Conservation (phyloP, 2,329 filamentous ascomycete genomes). For the Trichoderma atrobrunneum region DNA sequence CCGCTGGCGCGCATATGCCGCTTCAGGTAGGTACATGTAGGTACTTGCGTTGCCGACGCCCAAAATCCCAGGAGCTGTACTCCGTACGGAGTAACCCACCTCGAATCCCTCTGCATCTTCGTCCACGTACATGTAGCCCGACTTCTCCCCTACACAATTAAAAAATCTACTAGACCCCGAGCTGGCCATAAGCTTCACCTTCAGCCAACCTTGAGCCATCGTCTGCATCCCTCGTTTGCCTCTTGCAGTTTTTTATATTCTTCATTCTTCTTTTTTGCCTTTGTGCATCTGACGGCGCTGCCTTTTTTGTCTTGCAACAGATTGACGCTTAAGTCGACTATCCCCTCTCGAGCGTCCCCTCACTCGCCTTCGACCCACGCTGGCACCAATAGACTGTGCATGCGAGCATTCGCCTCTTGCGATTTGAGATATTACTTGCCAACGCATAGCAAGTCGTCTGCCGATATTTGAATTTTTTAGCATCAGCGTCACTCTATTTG, state of each 20-base stretch:
- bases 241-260: neutral
- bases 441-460: slow-evolving; percentile 10
- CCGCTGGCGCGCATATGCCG: slow-evolving; percentile 11
- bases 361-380: slow-evolving; percentile 18
- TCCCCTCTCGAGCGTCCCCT: slow-evolving; percentile 16
- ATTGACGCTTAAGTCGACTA: neutral
- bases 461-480: neutral
- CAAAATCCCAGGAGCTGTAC: neutral
- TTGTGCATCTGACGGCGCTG: neutral
- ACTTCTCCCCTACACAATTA: neutral
- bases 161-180: slow-evolving; percentile 9
- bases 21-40: slow-evolving; percentile 6
- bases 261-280: neutral
- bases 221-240: neutral
- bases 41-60: neutral
- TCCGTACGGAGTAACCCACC: neutral
- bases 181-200: slow-evolving; percentile 12
- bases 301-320: neutral
- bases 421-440: neutral
- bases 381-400: slow-evolving; percentile 15
- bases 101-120: neutral
- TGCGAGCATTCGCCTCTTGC: slow-evolving; percentile 14
- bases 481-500: slow-evolving; percentile 1
- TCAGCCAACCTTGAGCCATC: neutral
- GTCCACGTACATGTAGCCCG: neutral